Percentiles rank a stretch among this genome's conserved stretches.
Conservation (phyloP, 2,329 filamentous ascomycete genomes). For the Huntiella bhutanensis region DNA sequence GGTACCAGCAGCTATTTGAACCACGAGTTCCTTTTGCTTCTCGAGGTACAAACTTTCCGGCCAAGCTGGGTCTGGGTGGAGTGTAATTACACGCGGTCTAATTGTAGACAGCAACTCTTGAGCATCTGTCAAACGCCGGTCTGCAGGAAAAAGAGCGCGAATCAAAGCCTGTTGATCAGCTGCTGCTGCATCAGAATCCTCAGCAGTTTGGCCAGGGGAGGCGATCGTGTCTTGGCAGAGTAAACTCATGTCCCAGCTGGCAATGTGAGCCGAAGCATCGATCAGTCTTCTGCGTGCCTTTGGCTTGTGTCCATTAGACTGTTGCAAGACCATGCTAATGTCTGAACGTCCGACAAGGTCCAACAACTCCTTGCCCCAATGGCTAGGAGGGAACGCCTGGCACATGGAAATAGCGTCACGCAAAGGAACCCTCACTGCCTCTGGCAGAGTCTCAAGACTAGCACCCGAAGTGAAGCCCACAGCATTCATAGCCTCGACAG, state of each 20-base stretch:
- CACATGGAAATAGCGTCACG: conserved; percentile 72
- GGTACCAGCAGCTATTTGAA: conserved; percentile 69
- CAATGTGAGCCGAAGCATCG: conserved; percentile 34
- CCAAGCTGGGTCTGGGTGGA: conserved; percentile 57
- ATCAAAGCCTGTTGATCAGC: conserved; percentile 70
- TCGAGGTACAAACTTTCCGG: conserved; percentile 76
- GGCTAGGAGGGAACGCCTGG: conserved; percentile 60
- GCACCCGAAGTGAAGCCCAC: conserved; percentile 42
- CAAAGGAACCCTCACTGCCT: conserved; percentile 61
- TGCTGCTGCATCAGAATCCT: conserved; percentile 63
- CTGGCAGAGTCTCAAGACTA: conserved; percentile 66
- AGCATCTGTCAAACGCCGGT: conserved; percentile 75
- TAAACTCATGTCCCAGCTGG: conserved; percentile 56
- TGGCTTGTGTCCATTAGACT: neutral
- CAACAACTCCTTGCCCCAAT: conserved; percentile 54
- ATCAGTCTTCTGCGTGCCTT: conserved; percentile 24
- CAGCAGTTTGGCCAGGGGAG: conserved; percentile 27
- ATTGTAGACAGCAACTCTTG: conserved; percentile 69
- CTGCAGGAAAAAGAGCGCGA: conserved; percentile 73
- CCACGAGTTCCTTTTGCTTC: conserved; percentile 77
- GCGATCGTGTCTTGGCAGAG: conserved; percentile 52
- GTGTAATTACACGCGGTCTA: conserved; percentile 59
- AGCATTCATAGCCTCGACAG: conserved; percentile 55
- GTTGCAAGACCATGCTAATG: conserved; percentile 28
- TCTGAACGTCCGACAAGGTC: conserved; percentile 67